Conservation (phyloP, 768 basidiomycete species). For the Rhodotorula diobovata region DNA sequence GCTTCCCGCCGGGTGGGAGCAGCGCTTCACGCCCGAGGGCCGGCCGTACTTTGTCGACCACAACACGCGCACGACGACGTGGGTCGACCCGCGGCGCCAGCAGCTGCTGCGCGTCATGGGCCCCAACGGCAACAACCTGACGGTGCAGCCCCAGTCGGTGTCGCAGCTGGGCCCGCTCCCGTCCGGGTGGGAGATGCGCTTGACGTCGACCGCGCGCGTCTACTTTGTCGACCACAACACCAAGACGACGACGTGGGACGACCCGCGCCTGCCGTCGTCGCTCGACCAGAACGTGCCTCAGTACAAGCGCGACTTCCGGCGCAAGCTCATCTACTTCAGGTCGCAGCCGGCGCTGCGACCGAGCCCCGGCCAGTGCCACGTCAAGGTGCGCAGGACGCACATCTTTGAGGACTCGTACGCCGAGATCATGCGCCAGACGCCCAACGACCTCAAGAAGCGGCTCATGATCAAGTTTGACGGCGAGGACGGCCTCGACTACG, state of each 20-base stretch:
- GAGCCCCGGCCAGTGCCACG: constrained; percentile 97
- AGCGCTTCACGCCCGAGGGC: constrained; percentile 96
- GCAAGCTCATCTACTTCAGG: constrained; percentile 99
- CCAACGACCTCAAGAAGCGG: constrained; percentile 95
- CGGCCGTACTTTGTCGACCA: constrained; percentile 99
- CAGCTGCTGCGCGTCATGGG: constrained; percentile 96
- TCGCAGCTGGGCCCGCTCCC: constrained; percentile 94
- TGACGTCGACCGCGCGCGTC: constrained; percentile 93
- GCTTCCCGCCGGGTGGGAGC: constrained; percentile 97
- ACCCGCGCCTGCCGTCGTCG: constrained; percentile 89
- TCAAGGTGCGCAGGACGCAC: constrained; percentile 95
- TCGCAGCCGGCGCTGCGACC: constrained; percentile 97
- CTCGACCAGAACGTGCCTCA: constrained; percentile 96
- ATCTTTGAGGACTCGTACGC: constrained; percentile 99
- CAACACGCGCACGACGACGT: constrained; percentile 98
- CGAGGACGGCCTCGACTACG: constrained; percentile 97
- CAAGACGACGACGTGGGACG: constrained; percentile 99
- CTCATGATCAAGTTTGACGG: constrained; percentile 98
- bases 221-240: constrained; percentile 79
- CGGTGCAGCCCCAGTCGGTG: constrained; percentile 88
- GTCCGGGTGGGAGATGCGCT: constrained; percentile 99
- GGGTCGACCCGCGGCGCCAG: constrained; percentile 97
- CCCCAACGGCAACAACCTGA: constrained; percentile 78
- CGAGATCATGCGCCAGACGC: constrained; percentile 98
- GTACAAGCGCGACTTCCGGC: constrained; percentile 98